These are phyloP conservation scores for Umbelopsis sp. DNA, from an alignment of 371 early-diverging fungal genomes.

Conservation along the genomic window DNA sequence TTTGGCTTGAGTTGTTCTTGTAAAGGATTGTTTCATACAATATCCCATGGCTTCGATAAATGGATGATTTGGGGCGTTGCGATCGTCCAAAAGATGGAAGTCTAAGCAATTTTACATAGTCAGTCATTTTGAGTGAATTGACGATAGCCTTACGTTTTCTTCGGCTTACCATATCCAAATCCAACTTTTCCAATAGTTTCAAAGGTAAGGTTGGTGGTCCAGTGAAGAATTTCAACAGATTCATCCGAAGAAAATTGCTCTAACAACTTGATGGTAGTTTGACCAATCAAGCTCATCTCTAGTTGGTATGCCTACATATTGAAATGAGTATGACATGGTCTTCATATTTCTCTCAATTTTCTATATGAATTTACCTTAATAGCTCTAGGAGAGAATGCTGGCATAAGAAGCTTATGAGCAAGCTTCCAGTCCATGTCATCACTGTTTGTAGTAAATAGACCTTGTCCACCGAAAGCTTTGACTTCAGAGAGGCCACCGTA, in stretches of 20 bases:
- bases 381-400: slow-evolving; percentile 49
- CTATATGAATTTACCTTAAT: slow-evolving; percentile 26
- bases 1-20: slow-evolving; percentile 26
- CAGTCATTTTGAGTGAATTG: neutral
- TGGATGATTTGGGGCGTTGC: slow-evolving; percentile 33
- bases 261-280: slow-evolving; percentile 25
- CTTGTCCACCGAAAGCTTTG: slow-evolving; percentile 36
- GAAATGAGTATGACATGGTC: too few species aligned
- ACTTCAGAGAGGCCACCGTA: slow-evolving; percentile 28
- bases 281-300: slow-evolving; percentile 27
- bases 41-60: slow-evolving; percentile 44
- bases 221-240: slow-evolving; percentile 29
- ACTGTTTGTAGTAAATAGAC: slow-evolving; percentile 46
- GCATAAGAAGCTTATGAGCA: slow-evolving; percentile 54
- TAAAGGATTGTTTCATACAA: slow-evolving; percentile 30
- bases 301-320: slow-evolving; percentile 27
- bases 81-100: slow-evolving; percentile 37
- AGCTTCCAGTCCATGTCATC: slow-evolving; percentile 48
- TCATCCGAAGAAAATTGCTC: slow-evolving; percentile 25
- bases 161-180: slow-evolving; percentile 37
- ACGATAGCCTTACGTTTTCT: neutral
- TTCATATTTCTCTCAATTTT: too few species aligned
- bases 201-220: slow-evolving; percentile 44
- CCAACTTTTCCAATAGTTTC: slow-evolving; percentile 43
- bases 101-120: neutral